Base-by-base conservation (phyloP, 306 rosid species). In the Phaseolus lunatus region DNA sequence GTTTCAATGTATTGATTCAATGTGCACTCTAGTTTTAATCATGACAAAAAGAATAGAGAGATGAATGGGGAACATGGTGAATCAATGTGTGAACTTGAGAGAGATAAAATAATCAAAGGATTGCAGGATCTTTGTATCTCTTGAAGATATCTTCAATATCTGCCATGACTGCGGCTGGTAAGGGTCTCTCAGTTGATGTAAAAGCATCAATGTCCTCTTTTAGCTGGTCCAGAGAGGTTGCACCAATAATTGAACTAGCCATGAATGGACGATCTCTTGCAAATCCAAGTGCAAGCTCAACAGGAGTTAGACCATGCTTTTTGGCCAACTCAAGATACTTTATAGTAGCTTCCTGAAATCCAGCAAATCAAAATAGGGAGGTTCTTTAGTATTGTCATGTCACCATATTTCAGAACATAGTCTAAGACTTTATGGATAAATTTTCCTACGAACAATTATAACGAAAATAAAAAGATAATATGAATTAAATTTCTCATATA, bases 191-290 rank as follows among this genome's bases (percentile, higher is more conserved):
- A 1, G 92, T 90, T 50, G 75, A 65, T 49, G 81, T 67, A 78
- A 86, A 95, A 67, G 92, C 99, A 75, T 92, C 89, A 12, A 92
- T 82, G 72, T 95, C 87, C 85, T 90, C 97, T 81, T 85, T 95
- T 24, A 90, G 89, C 73, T 92, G 99, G 16, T 88, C 83, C 52
- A 95, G 80, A 45, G 97, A 92, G 44, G 97, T 90, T 81, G 97
- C 97, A 58, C 97, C 99, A 5, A 95, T 71, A 31, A 95, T 92
- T 37, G 97, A 88, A 85, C 97, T 92, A 13, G 99, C 86, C 88
- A 92, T 70, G 81, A 95, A 95, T 45, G 97, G 97, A 10, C 90
- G 87, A 72, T 95, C 97, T 87, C 99, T 83, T 7, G 73, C 88
- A 78, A 95, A 92, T 73, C 96, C 96, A 80, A 95, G 97, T 0